phyloP scores from a whole-genome alignment of 108 stramenopile genomes.

The Epithemia pelagica region DNA sequence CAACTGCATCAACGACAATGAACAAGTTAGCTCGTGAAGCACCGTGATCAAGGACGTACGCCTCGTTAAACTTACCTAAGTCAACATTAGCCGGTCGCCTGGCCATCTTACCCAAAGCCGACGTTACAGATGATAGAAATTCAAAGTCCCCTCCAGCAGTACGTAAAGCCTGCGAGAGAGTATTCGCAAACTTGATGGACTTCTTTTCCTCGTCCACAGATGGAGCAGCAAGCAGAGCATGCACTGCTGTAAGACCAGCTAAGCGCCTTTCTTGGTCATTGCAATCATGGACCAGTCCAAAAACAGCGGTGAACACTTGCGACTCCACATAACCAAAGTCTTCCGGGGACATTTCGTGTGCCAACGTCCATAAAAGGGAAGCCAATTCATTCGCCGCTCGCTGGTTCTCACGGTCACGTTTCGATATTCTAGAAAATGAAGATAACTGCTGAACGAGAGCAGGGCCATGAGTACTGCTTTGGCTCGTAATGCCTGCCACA shows the following conservation, averaged over 20 bases:
- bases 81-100: constrained; percentile 54
- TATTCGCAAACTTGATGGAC: constrained; percentile 89
- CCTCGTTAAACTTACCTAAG: neutral
- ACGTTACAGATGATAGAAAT: constrained; percentile 72
- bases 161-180: constrained; percentile 66
- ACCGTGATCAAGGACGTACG: too few relatives aligned
- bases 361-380: constrained; percentile 58
- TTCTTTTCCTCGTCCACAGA: constrained; percentile 86
- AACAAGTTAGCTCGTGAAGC: too few relatives aligned
- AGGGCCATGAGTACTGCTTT: neutral
- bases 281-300: constrained; percentile 63
- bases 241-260: constrained; percentile 78
- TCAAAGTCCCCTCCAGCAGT: constrained; percentile 64
- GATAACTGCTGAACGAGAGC: neutral
- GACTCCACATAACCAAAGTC: constrained; percentile 68
- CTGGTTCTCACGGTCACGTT: constrained; percentile 55
- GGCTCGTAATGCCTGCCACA: constrained; percentile 6
- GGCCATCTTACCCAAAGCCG: constrained; percentile 90
- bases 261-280: constrained; percentile 39
- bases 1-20: constrained; percentile 91
- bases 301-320: constrained; percentile 69
- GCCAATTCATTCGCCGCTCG: constrained; percentile 66
- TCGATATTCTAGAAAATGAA: constrained; percentile 5
- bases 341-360: constrained; percentile 82
- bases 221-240: constrained; percentile 70